Base-by-base conservation (phyloP, 177 flowering plant species). In the Telopea speciosissima region DNA sequence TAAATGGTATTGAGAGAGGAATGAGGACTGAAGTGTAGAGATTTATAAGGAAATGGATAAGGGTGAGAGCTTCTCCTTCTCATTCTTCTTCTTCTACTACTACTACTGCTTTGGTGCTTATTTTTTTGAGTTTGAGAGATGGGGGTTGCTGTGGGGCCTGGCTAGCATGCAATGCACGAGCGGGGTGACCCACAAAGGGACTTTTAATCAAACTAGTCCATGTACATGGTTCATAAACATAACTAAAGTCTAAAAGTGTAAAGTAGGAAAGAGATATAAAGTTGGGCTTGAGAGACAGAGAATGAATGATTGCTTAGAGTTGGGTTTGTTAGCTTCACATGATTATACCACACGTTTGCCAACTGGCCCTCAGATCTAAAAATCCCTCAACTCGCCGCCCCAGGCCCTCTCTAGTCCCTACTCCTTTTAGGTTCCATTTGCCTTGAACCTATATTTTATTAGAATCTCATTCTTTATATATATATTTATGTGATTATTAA, bases 281-380 rank as follows among this genome's bases (percentile, higher is more conserved):
- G 44, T 49, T 71, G 74, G 44, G 71, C 40, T 67, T 14, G 68
- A 62, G 49, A 68, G 54, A 72, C 72, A 79, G 80, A 86, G 83
- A 73, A 71, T 25, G 83, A 83, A 85, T 89, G 87, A 89, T 87
- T 85, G 78, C 81, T 59, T 33, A 66, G 68, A 64, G 71, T 63
- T 52, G 78, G 74, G 72, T 65, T 77, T 81, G 80, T 85, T 84
- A 4, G 92, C 79, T 82, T 74, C 82, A 67, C 86, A 88, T 90
- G 86, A 88, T 90, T 83, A 83, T 70, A 58, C 71, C 88, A 83
- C 95, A 82, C 88, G 90, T 85, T 85, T 84, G 85, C 77, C 89
- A 85, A 86, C 89, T 84, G 86, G 88, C 40, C 40, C 40, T 6
- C 9, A 36, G 6, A 36, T 5, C 40, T 4, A 36, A 36, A 36